A percentile compares a stretch with the other conserved stretches of the same genome.
These are phyloP conservation scores for Dioscorea cayenensis DNA, from an alignment of 116 monocot genomes.

Conservation along the genomic window DNA sequence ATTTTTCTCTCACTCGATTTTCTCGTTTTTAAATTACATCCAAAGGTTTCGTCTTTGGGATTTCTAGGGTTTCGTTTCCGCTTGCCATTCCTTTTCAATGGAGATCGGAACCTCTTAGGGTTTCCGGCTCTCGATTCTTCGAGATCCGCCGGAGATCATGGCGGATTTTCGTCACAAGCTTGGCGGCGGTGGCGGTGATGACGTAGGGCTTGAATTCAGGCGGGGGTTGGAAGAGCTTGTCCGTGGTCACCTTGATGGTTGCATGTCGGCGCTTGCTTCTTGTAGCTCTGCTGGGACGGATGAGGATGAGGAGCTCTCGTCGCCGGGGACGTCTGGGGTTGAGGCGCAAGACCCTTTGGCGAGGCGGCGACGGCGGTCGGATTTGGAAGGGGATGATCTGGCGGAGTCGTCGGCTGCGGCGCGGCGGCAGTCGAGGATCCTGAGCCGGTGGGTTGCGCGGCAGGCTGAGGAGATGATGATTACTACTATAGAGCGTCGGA, in stretches of 20 bases:
- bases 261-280: slow-evolving; percentile 34
- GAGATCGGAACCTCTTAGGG: not conserved
- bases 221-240: slow-evolving; percentile 59
- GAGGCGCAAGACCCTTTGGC: slow-evolving; percentile 19
- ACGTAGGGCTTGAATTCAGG: slow-evolving; percentile 26
- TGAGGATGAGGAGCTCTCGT: slow-evolving; percentile 10
- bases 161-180: slow-evolving; percentile 5
- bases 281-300: slow-evolving; percentile 3
- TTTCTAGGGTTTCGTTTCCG: slow-evolving; percentile 1
- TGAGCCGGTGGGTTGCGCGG: slow-evolving; percentile 74
- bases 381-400: slow-evolving; percentile 42
- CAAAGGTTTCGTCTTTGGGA: not conserved
- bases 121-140: slow-evolving; percentile 1
- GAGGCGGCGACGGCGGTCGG: slow-evolving; percentile 43
- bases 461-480: slow-evolving; percentile 87
- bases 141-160: slow-evolving; percentile 3
- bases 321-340: not conserved
- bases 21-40: too few relatives aligned
- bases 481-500: slow-evolving; percentile 64
- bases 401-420: slow-evolving; percentile 63
- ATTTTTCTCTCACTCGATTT: too few relatives aligned
- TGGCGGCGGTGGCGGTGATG: slow-evolving; percentile 13
- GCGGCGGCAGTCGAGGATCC: slow-evolving; percentile 57
- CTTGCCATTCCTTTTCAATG: not conserved
- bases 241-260: slow-evolving; percentile 46